These are phyloP conservation scores for Yamadazyma oceani DNA, from an alignment of 1,139 yeast species.

Conservation along the genomic window DNA sequence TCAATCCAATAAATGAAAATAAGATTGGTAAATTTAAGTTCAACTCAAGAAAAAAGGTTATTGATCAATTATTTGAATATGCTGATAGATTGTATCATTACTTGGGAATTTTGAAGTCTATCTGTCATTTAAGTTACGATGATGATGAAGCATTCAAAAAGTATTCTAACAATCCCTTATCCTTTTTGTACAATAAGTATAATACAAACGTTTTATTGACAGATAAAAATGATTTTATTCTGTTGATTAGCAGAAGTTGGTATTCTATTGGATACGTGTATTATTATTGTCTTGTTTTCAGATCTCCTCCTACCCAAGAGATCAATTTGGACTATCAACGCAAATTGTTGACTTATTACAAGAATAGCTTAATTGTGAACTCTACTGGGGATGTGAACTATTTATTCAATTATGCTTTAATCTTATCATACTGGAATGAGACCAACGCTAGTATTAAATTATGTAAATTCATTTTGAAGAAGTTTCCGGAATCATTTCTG, in stretches of 20 bases:
- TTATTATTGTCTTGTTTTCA: slow-evolving; percentile 27
- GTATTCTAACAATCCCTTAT: slow-evolving; percentile 20
- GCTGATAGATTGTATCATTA: slow-evolving; percentile 23
- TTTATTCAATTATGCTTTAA: slow-evolving; percentile 40
- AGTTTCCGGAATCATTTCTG: slow-evolving; percentile 44
- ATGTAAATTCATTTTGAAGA: slow-evolving; percentile 44
- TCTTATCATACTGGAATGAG: slow-evolving; percentile 30
- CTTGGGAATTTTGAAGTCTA: slow-evolving; percentile 23
- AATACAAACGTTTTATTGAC: slow-evolving; percentile 33
- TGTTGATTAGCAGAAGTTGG: slow-evolving; percentile 40
- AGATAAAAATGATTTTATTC: slow-evolving; percentile 32
- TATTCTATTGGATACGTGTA: slow-evolving; percentile 36
- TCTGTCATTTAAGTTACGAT: slow-evolving; percentile 32
- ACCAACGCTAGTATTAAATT: slow-evolving; percentile 34
- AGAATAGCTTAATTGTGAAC: slow-evolving; percentile 40
- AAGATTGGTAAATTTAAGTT: slow-evolving; percentile 26
- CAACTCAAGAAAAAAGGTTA: slow-evolving; percentile 24
- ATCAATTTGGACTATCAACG: slow-evolving; percentile 19
- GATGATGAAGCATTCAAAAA: slow-evolving; percentile 18
- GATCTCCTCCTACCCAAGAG: slow-evolving; percentile 27
- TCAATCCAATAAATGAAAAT: slow-evolving; percentile 33
- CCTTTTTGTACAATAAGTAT: slow-evolving; percentile 40
- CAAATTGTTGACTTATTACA: slow-evolving; percentile 26
- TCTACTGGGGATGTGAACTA: slow-evolving; percentile 35
- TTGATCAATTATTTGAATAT: slow-evolving; percentile 21